A percentile compares a stretch with the other conserved stretches of the same genome.
Evolutionary conservation across 2,329 filamentous ascomycete species (phyloP).

Genomic region (Aureobasidium pullulans): DNA sequence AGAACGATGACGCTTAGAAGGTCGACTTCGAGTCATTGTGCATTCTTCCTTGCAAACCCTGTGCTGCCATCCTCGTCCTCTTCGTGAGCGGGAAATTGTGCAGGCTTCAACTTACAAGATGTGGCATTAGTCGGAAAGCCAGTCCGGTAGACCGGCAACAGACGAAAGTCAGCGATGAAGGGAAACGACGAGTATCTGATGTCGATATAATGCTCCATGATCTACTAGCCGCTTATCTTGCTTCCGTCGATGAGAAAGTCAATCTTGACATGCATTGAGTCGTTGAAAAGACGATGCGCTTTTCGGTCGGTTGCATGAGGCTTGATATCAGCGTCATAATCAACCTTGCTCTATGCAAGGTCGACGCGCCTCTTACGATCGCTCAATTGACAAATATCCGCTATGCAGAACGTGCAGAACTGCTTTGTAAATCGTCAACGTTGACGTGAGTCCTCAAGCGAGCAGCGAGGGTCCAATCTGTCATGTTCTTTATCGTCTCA

Average conservation of each 20-base stretch:
- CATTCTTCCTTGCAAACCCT: background rate
- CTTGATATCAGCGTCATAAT: slow-evolving; percentile 10
- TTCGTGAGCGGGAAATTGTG: background rate
- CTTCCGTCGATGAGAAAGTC: background rate
- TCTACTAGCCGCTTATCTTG: background rate
- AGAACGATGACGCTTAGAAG: slow-evolving; percentile 10
- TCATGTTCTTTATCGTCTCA: background rate
- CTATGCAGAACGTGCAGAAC: background rate
- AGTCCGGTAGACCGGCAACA: background rate
- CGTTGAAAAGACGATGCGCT: background rate
- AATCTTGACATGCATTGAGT: background rate
- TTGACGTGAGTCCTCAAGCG: background rate
- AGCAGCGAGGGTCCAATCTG: background rate
- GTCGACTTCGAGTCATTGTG: background rate
- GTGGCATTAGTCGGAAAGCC: background rate
- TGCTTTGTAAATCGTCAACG: background rate
- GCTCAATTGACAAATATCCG: background rate
- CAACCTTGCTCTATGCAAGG: background rate
- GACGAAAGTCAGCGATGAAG: background rate
- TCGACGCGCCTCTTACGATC: background rate
- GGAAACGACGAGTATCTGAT: background rate
- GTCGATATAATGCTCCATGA: background rate
- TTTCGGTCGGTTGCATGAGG: slow-evolving; percentile 1
- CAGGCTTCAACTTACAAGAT: background rate
- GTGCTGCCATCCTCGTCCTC: background rate